These are phyloP conservation scores for Leccinum ochraceum DNA, from an alignment of 768 basidiomycete species.

Conservation along the genomic window DNA sequence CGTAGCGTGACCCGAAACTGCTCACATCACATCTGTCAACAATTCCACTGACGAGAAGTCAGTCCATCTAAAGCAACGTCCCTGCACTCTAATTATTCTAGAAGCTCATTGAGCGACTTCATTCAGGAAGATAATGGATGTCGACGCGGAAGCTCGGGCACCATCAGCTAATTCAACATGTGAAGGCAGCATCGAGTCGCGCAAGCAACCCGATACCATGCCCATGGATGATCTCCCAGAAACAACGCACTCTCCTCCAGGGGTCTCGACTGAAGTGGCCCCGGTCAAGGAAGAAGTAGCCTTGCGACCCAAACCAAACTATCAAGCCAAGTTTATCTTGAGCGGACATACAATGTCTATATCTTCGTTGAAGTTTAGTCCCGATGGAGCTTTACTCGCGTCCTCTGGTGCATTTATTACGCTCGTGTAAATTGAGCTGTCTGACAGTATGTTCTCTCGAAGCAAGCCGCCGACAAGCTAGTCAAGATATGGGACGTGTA, in stretches of 20 bases:
- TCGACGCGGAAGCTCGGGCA: constrained; percentile 9
- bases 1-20: constrained; percentile 11
- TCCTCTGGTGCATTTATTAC: constrained; percentile 68
- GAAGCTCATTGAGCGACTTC: not conserved
- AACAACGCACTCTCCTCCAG: constrained; percentile 1
- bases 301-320: constrained; percentile 42
- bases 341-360: constrained; percentile 84
- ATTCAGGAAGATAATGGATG: constrained; percentile 15
- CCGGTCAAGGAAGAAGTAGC: not conserved
- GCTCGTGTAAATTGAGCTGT: constrained; percentile 6
- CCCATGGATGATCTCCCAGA: constrained; percentile 8
- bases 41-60: not conserved
- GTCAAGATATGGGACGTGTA: constrained; percentile 80
- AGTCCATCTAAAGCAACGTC: not conserved
- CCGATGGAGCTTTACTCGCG: constrained; percentile 78
- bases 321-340: constrained; percentile 60
- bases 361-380: constrained; percentile 86
- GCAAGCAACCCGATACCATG: constrained; percentile 11
- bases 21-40: not conserved
- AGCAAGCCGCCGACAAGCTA: constrained; percentile 79
- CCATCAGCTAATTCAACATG: not conserved
- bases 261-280: not conserved
- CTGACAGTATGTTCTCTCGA: constrained; percentile 35
- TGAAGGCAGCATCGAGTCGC: constrained; percentile 7
- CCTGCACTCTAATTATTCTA: not conserved